Evolutionary conservation across 768 basidiomycete genomes (phyloP).

Genomic region (Podaxis sp.): DNA sequence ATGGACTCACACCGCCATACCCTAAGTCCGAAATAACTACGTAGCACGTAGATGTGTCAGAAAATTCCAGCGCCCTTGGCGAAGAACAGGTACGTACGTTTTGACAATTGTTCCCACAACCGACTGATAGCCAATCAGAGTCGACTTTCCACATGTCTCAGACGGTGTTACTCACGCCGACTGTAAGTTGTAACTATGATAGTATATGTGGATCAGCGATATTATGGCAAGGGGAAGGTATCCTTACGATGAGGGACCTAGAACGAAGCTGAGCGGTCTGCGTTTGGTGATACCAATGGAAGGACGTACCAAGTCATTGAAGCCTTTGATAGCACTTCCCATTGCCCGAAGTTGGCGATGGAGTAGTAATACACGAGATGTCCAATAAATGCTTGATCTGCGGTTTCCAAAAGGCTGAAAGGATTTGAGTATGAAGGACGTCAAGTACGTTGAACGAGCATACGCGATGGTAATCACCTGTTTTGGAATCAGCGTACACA

Average conservation of each 20-base stretch:
- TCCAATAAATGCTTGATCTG: conserved; percentile 55
- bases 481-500: background rate
- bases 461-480: conserved; percentile 42
- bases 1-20: conserved; percentile 60
- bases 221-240: background rate
- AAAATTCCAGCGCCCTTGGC: background rate
- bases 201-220: conserved; percentile 3
- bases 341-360: conserved; percentile 41
- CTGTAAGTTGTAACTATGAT: conserved; percentile 36
- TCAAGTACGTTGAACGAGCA: conserved; percentile 1
- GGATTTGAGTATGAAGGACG: background rate
- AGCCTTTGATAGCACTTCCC: conserved; percentile 31
- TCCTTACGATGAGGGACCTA: conserved; percentile 53
- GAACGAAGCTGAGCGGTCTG: conserved; percentile 6
- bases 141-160: background rate
- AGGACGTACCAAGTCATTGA: conserved; percentile 45
- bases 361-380: conserved; percentile 57
- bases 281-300: background rate
- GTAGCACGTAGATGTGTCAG: background rate
- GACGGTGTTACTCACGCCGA: conserved; percentile 33
- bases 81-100: conserved; percentile 23
- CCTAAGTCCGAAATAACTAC: conserved; percentile 54
- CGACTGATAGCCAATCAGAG: conserved; percentile 32
- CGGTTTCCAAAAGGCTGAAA: conserved; percentile 47
- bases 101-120: conserved; percentile 61